A percentile compares a stretch with the other conserved stretches of the same genome.
phyloP scores from a whole-genome alignment of 2,329 filamentous ascomycete genomes.

The Teratosphaeria zuluensis region DNA sequence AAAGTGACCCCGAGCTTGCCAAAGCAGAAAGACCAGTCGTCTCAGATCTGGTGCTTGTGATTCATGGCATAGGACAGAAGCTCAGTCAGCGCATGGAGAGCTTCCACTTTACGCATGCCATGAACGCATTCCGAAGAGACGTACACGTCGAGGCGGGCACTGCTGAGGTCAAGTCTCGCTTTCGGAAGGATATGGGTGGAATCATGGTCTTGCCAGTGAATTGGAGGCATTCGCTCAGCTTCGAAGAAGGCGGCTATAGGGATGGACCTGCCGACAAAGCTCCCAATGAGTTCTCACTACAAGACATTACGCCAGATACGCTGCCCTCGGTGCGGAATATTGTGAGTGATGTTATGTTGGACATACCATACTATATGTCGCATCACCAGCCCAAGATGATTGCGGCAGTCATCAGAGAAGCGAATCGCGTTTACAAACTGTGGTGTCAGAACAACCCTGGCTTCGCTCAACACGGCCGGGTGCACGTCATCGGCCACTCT shows the following conservation, averaged over 20 bases:
- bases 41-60: slow-evolving; percentile 79
- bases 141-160: slow-evolving; percentile 76
- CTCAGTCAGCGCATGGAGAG: slow-evolving; percentile 89
- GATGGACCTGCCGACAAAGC: slow-evolving; percentile 47
- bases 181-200: slow-evolving; percentile 70
- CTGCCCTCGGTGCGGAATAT: slow-evolving; percentile 84
- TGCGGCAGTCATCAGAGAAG: slow-evolving; percentile 74
- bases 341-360: slow-evolving; percentile 96
- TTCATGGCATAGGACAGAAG: slow-evolving; percentile 95
- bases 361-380: slow-evolving; percentile 96
- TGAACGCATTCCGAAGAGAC: slow-evolving; percentile 78
- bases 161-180: slow-evolving; percentile 61
- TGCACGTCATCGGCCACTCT: slow-evolving; percentile 88
- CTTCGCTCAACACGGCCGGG: slow-evolving; percentile 66
- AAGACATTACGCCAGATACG: slow-evolving; percentile 84
- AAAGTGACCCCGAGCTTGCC: slow-evolving; percentile 50
- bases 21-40: slow-evolving; percentile 58
- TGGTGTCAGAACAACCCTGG: slow-evolving; percentile 92
- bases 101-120: slow-evolving; percentile 93
- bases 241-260: slow-evolving; percentile 64
- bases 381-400: slow-evolving; percentile 96
- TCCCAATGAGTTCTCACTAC: slow-evolving; percentile 56
- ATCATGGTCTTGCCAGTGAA: slow-evolving; percentile 94
- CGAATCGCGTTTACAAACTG: slow-evolving; percentile 87
- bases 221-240: slow-evolving; percentile 80